Conservation (phyloP, 768 basidiomycete species). For the Sporobolomyces roseus region DNA sequence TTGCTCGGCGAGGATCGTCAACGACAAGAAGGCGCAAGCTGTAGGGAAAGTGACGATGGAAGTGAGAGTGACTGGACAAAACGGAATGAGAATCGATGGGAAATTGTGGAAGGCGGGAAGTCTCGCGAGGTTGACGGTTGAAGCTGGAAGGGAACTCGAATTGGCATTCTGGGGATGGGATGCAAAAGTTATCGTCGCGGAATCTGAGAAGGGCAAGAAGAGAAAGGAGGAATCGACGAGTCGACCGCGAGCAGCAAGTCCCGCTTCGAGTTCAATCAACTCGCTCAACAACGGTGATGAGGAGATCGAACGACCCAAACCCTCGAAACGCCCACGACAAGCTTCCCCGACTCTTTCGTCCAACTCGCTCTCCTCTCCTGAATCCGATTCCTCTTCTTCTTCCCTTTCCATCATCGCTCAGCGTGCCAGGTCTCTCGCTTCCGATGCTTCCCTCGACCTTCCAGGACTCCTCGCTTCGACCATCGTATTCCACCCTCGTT, state of each 20-base stretch:
- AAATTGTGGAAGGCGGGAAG: constrained; percentile 16
- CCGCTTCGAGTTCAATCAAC: background rate
- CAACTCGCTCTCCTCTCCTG: no score
- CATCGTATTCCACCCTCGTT: constrained; percentile 40
- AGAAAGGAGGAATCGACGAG: background rate
- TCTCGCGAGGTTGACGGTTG: constrained; percentile 6
- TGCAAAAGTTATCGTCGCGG: constrained; percentile 16
- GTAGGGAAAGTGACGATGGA: constrained; percentile 14
- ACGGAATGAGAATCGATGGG: constrained; percentile 40
- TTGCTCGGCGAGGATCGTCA: constrained; percentile 24
- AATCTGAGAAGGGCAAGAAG: background rate
- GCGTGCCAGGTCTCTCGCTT: constrained; percentile 12
- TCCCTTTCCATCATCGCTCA: background rate
- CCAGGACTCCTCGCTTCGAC: constrained; percentile 34
- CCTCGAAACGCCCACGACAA: background rate
- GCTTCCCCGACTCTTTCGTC: background rate
- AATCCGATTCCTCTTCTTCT: constrained; percentile 3
- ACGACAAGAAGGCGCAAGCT: background rate
- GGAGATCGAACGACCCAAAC: background rate
- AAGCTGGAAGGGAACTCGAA: background rate
- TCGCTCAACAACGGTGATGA: constrained; percentile 2
- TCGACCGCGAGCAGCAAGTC: background rate
- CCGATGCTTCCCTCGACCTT: constrained; percentile 33
- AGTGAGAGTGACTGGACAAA: constrained; percentile 32
- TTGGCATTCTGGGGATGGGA: constrained; percentile 37